Conservation (phyloP, 2,329 filamentous ascomycete species). For the Aspergillus niger region DNA sequence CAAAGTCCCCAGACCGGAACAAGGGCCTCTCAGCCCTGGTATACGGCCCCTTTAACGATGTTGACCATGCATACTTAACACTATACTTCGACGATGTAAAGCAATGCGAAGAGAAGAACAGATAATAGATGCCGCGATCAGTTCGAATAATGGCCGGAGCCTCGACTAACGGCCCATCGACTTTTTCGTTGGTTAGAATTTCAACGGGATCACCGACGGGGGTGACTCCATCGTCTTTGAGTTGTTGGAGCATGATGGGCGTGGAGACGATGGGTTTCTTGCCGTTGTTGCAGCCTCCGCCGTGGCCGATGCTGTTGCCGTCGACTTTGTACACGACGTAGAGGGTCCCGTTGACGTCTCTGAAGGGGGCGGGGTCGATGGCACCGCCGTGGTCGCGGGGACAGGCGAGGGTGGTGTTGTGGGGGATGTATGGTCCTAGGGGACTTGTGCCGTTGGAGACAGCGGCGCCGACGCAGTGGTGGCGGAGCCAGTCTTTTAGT, state of each 20-base stretch:
- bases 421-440: slow-evolving; percentile 51
- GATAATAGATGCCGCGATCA: slow-evolving; percentile 49
- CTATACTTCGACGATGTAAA: slow-evolving; percentile 58
- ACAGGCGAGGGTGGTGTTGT: slow-evolving; percentile 54
- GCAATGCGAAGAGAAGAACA: slow-evolving; percentile 65
- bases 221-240: slow-evolving; percentile 52
- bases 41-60: slow-evolving; percentile 39
- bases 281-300: slow-evolving; percentile 49
- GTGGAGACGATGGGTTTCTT: slow-evolving; percentile 32
- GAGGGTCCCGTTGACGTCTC: slow-evolving; percentile 54
- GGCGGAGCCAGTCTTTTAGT: slow-evolving; percentile 36
- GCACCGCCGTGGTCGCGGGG: slow-evolving; percentile 57
- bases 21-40: slow-evolving; percentile 33
- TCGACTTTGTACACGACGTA: slow-evolving; percentile 68
- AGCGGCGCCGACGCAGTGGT: slow-evolving; percentile 62
- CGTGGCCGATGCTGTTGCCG: slow-evolving; percentile 56
- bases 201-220: slow-evolving; percentile 54
- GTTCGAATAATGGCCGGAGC: slow-evolving; percentile 55
- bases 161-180: slow-evolving; percentile 64
- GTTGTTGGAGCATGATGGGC: slow-evolving; percentile 42
- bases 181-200: slow-evolving; percentile 61
- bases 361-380: slow-evolving; percentile 63
- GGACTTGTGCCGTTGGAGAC: slow-evolving; percentile 35
- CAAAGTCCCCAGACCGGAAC: slow-evolving; percentile 35
- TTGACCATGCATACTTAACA: slow-evolving; percentile 58